These are phyloP conservation scores for Sorghum bicolor DNA, from an alignment of 176 grass and related monocot genomes.

Conservation along the genomic window DNA sequence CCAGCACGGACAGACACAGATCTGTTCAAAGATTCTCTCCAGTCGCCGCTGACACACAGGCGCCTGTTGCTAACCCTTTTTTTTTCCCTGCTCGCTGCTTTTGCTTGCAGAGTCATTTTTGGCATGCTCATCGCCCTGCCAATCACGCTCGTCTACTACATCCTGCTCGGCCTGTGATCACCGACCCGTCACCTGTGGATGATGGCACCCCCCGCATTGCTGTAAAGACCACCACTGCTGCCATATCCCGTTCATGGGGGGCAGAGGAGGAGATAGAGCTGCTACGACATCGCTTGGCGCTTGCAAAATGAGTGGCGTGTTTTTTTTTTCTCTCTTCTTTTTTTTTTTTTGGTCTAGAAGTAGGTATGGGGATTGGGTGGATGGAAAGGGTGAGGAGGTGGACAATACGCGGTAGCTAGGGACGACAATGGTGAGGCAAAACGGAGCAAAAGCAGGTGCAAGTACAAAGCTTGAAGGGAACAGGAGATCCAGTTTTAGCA, in stretches of 20 bases:
- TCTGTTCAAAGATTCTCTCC: conserved; percentile 42
- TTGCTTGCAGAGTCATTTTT: conserved; percentile 79
- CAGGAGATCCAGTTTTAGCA: conserved; percentile 9
- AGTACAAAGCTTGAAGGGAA: conserved; percentile 40
- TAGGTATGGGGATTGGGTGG: conserved; percentile 17
- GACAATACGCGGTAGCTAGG: conserved; percentile 33
- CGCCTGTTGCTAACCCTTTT: background rate
- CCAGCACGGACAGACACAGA: conserved; percentile 24
- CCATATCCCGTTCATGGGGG: background rate
- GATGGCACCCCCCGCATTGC: background rate
- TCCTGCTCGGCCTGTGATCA: conserved; percentile 72
- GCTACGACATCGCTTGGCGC: background rate
- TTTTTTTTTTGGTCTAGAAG: background rate
- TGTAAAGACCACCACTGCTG: conserved; percentile 7
- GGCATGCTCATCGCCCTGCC: conserved; percentile 91
- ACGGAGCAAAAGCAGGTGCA: conserved; percentile 33
- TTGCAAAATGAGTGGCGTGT: conserved; percentile 21
- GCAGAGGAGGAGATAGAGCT: background rate
- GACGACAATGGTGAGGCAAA: conserved; percentile 45
- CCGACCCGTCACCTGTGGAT: background rate
- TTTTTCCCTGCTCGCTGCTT: conserved; percentile 14
- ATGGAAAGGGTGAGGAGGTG: background rate
- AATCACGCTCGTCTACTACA: conserved; percentile 94
- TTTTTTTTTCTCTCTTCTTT: background rate
- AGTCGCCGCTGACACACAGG: background rate